phyloP scores from a whole-genome alignment of 73 alveolate species.

The Tetrahymena malaccensis region DNA sequence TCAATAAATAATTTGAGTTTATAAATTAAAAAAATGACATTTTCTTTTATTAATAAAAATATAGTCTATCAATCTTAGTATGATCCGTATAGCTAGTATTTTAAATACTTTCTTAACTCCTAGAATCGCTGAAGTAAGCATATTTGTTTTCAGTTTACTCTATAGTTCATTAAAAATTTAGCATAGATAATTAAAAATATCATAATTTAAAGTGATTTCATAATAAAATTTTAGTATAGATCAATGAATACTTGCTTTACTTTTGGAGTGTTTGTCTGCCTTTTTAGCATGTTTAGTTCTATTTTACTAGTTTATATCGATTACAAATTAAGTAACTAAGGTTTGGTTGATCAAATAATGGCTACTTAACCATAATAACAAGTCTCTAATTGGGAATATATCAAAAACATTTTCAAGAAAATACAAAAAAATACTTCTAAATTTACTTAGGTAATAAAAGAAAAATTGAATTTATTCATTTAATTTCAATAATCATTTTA shows the following conservation, averaged over 20 bases:
- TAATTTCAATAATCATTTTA: too few species aligned
- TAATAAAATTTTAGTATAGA: neutral
- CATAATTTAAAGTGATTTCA: neutral
- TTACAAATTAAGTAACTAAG: neutral
- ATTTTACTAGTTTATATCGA: neutral
- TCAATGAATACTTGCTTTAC: neutral
- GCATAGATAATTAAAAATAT: neutral
- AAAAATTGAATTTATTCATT: too few species aligned
- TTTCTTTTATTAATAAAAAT: neutral
- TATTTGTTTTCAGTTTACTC: too few species aligned
- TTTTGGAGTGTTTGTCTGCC: neutral
- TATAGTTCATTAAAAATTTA: neutral
- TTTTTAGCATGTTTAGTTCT: neutral
- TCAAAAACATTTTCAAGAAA: neutral
- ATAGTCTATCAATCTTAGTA: conserved; percentile 12
- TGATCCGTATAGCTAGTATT: conserved; percentile 31
- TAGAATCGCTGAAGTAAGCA: conserved; percentile 21
- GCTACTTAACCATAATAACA: neutral
- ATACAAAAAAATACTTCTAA: neutral
- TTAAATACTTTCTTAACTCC: conserved; percentile 24
- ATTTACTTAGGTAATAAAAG: neutral
- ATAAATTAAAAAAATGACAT: neutral
- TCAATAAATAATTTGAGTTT: neutral
- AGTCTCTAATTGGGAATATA: neutral
- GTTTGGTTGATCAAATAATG: neutral